Percentiles rank a stretch among this genome's conserved stretches.
phyloP scores from a whole-genome alignment of 768 basidiomycete genomes.

The Termitomyces sp. region DNA sequence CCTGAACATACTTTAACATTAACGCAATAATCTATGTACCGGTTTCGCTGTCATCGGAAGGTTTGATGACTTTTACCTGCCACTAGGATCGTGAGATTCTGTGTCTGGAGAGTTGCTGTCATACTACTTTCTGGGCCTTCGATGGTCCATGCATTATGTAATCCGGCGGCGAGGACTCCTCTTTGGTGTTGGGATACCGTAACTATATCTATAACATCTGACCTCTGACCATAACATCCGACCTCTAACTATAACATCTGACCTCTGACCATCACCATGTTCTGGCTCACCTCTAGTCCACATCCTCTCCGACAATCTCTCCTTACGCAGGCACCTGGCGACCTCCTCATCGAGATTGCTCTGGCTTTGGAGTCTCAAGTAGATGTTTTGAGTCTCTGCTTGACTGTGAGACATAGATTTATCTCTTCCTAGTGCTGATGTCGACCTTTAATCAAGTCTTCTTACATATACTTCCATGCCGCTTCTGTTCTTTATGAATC shows the following conservation, averaged over 20 bases:
- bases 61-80: not conserved
- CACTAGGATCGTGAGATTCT: not conserved
- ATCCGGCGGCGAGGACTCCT: not conserved
- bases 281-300: slow-evolving; percentile 4
- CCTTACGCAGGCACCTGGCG: slow-evolving; percentile 40
- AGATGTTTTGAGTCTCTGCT: slow-evolving; percentile 57
- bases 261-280: slow-evolving; percentile 8
- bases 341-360: slow-evolving; percentile 68
- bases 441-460: slow-evolving; percentile 39
- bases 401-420: slow-evolving; percentile 46
- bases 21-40: not conserved
- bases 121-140: too few species aligned
- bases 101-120: too few species aligned
- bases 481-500: slow-evolving; percentile 58
- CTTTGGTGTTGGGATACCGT: not conserved
- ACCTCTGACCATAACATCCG: not conserved
- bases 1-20: not conserved
- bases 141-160: not conserved
- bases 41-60: not conserved
- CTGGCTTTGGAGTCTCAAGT: slow-evolving; percentile 44
- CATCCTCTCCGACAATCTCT: not conserved
- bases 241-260: not conserved
- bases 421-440: not conserved
- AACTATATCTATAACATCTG: not conserved
- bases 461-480: slow-evolving; percentile 45